These are phyloP conservation scores for Monosporascus sp. DNA, from an alignment of 2,329 filamentous ascomycete species.

Conservation along the genomic window DNA sequence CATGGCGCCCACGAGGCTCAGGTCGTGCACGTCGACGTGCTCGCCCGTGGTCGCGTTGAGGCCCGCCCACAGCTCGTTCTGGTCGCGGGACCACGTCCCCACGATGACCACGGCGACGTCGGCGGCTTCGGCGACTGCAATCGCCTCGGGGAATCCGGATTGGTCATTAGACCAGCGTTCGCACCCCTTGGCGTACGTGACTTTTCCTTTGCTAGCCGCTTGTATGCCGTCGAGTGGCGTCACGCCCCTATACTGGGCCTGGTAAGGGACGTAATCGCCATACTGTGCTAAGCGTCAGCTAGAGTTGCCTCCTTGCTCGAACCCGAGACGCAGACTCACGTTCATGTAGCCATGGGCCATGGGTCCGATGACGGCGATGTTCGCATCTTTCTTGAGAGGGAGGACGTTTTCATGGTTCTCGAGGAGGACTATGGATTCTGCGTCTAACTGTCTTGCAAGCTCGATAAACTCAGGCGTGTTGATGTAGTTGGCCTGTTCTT, in stretches of 20 bases:
- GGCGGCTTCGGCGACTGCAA: slow-evolving; percentile 59
- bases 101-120: slow-evolving; percentile 71
- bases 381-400: slow-evolving; percentile 57
- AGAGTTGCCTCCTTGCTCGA: slow-evolving; percentile 20
- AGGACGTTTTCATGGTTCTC: slow-evolving; percentile 52
- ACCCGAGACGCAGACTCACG: slow-evolving; percentile 34
- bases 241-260: slow-evolving; percentile 58
- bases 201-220: slow-evolving; percentile 50
- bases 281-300: slow-evolving; percentile 39
- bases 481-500: slow-evolving; percentile 52
- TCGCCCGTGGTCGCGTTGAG: slow-evolving; percentile 72
- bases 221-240: slow-evolving; percentile 67
- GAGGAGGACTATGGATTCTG: slow-evolving; percentile 57
- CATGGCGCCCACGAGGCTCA: slow-evolving; percentile 68
- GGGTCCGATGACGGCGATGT: slow-evolving; percentile 67
- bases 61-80: slow-evolving; percentile 63
- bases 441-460: slow-evolving; percentile 58
- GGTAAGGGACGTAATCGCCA: slow-evolving; percentile 67
- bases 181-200: slow-evolving; percentile 65
- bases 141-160: slow-evolving; percentile 60
- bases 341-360: slow-evolving; percentile 71
- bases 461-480: slow-evolving; percentile 55
- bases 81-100: slow-evolving; percentile 71
- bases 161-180: slow-evolving; percentile 68
- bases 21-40: slow-evolving; percentile 60